Conservation (phyloP, 176 grass and related monocot genomes). For the Ananas comosus region DNA sequence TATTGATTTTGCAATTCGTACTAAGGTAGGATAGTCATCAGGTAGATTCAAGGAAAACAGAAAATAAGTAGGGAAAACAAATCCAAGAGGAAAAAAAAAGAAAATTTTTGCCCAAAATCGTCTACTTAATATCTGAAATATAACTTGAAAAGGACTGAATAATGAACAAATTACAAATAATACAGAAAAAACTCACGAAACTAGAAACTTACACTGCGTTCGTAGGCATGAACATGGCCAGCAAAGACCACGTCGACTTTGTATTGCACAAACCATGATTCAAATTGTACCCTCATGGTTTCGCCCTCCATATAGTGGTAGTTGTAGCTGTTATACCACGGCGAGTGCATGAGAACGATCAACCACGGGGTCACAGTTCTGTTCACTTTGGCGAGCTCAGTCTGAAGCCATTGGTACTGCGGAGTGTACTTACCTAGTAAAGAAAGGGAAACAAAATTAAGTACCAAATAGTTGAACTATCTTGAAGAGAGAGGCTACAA, state of each 20-base stretch:
- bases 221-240: constrained; percentile 48
- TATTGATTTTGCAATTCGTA: too few relatives aligned
- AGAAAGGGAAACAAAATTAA: neutral
- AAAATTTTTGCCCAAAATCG: neutral
- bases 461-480: neutral
- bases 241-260: constrained; percentile 45
- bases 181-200: neutral
- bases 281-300: constrained; percentile 55
- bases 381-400: constrained; percentile 38
- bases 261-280: constrained; percentile 39
- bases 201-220: constrained; percentile 37
- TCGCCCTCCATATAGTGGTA: constrained; percentile 81
- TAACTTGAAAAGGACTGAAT: too few relatives aligned
- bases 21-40: too few relatives aligned
- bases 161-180: too few relatives aligned
- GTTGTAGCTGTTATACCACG: constrained; percentile 67
- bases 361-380: constrained; percentile 42
- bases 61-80: too few relatives aligned
- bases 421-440: constrained; percentile 58
- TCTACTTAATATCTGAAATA: neutral
- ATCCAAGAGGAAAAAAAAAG: too few relatives aligned
- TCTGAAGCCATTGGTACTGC: constrained; percentile 46
- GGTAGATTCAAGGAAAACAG: too few relatives aligned
- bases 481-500: neutral
- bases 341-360: constrained; percentile 44